These are phyloP conservation scores for Dicorynia guianensis DNA, from an alignment of 306 rosid genomes.

Conservation along the genomic window DNA sequence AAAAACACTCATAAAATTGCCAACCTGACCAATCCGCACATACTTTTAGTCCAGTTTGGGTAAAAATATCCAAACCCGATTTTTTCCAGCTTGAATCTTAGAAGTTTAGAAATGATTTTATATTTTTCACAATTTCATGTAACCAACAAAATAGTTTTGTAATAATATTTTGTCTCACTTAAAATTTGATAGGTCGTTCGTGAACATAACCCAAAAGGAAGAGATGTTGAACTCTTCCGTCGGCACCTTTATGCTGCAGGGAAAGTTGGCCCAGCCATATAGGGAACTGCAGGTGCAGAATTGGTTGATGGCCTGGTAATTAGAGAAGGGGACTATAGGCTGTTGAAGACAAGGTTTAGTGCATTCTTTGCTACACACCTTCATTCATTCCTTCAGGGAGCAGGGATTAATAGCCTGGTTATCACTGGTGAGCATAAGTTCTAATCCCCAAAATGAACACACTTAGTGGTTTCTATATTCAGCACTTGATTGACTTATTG, in stretches of 20 bases:
- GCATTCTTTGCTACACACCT: conserved; percentile 88
- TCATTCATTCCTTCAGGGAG: conserved; percentile 72
- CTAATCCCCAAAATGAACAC: not conserved
- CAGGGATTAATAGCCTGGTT: conserved; percentile 67
- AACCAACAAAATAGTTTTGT: no score
- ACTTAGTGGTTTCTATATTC: conserved; percentile 22
- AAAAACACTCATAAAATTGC: no score
- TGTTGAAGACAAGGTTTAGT: conserved; percentile 90
- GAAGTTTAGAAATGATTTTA: no score
- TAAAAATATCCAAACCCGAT: no score
- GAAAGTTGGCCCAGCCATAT: conserved; percentile 59
- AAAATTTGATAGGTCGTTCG: conserved; percentile 71
- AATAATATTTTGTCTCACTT: not conserved
- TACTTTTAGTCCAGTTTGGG: no score
- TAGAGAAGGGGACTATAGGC: conserved; percentile 80
- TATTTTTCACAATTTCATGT: no score
- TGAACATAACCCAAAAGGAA: conserved; percentile 82
- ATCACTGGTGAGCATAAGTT: conserved; percentile 63
- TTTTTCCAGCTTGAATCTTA: no score
- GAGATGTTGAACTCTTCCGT: conserved; percentile 90
- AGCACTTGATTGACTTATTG: conserved; percentile 24
- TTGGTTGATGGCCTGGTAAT: conserved; percentile 78
- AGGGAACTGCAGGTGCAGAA: conserved; percentile 78
- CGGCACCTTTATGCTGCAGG: conserved; percentile 61
- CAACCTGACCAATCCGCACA: no score